Percentiles rank a stretch among this genome's conserved stretches.
These are phyloP conservation scores for Chalara sp. DNA, from an alignment of 2,329 filamentous ascomycete species.

Conservation along the genomic window DNA sequence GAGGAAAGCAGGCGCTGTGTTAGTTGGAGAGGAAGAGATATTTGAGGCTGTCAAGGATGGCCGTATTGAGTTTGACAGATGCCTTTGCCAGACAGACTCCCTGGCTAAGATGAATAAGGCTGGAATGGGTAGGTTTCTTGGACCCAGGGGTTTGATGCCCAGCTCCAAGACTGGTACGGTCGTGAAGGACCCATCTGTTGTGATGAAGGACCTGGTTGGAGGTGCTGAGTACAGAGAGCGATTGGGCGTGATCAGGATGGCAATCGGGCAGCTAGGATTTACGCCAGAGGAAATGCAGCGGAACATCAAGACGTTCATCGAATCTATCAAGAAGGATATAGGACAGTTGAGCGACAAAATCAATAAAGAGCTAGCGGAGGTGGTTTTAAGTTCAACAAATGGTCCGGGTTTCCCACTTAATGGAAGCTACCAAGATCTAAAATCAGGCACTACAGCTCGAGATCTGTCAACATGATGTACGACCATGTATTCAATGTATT, in stretches of 20 bases:
- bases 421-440: conserved; percentile 63
- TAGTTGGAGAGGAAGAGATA: conserved; percentile 79
- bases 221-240: conserved; percentile 83
- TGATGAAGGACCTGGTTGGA: conserved; percentile 76
- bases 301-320: conserved; percentile 76
- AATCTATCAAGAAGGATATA: conserved; percentile 72
- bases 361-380: conserved; percentile 66
- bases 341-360: conserved; percentile 54
- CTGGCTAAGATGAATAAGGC: conserved; percentile 76
- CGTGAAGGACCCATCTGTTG: conserved; percentile 67
- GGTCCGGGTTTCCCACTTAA: conserved; percentile 82
- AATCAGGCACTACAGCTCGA: conserved; percentile 47
- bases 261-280: conserved; percentile 86
- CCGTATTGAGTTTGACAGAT: conserved; percentile 79
- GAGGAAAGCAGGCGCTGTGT: conserved; percentile 66
- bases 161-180: conserved; percentile 83
- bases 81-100: conserved; percentile 77
- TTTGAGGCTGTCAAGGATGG: conserved; percentile 70
- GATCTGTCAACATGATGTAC: conserved; percentile 43
- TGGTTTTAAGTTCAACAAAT: conserved; percentile 81
- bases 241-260: conserved; percentile 75
- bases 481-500: conserved; percentile 18
- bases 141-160: conserved; percentile 89
- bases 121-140: conserved; percentile 71
- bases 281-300: conserved; percentile 78